Evolutionary conservation across 164 flowering plant genomes (phyloP), one percentile per base, ranked within the genome.

Genomic region (Chloranthus sessilifolius): DNA sequence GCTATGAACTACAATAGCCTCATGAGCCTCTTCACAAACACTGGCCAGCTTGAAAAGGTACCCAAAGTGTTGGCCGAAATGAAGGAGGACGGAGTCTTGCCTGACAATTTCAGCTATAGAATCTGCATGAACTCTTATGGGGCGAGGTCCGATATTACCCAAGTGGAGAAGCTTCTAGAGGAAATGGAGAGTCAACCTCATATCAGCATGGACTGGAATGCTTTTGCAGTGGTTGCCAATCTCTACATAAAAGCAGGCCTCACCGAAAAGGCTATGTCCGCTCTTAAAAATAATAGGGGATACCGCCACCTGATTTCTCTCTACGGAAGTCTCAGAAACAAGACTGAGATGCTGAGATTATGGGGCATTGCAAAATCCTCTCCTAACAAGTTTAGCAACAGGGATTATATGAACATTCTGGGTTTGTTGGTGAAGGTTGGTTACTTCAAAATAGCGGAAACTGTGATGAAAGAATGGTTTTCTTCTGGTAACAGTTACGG

Each of bases 361-460:
- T 74, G 78, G 78, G 39, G 47, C 7, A 28, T 38, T 5, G 65
- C 65, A 67, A 73, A 68, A 60, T 7, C 36, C 36, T 24, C 61
- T 10, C 21, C 20, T 0, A 52, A 20, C 9, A 56, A 43, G 37
- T 11, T 65, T 6, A 35, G 39, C n/a, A 76, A 70, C 37, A 50
- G 46, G 7, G 61, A 53, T 17, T 72, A 63, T 53, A 22, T 36
- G 12, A 12, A 57, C 44, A 63, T 77, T 72, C 57, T 75, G 26
- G 37, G 48, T 7, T 68, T 75, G 2, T 49, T 77, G 2, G 7
- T 64, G 40, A 69, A 62, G 60, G 20, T 75, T 9, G 69, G 67
- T 45, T 77, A 78, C 45, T 34, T 78, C 45, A 63, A 63, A 24
- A 80, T 71, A 21, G 69, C 64, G 0, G 77, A 71, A 52, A 63